Conservation (phyloP, 192 early-diverging fungal species). For the Coemansia sp. region DNA sequence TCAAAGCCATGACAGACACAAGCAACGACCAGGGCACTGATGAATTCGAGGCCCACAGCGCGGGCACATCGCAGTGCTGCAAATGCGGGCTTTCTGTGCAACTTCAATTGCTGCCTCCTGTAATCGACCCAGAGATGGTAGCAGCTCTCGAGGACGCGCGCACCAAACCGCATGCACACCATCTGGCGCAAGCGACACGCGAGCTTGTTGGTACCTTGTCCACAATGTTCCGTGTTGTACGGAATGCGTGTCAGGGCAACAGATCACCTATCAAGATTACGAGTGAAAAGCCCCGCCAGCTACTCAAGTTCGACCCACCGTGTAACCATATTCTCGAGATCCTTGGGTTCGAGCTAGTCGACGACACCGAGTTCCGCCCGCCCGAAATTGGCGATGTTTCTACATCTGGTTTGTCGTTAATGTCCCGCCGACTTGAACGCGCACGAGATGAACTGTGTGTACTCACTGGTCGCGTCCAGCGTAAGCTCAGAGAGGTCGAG, state of each 20-base stretch:
- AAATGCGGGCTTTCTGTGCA: constrained; percentile 19
- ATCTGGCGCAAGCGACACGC: constrained; percentile 38
- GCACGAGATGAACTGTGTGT: constrained; percentile 32
- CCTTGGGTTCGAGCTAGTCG: constrained; percentile 31
- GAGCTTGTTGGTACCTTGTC: constrained; percentile 27
- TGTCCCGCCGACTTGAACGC: constrained; percentile 15
- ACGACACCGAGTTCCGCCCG: constrained; percentile 24
- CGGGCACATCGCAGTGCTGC: constrained; percentile 35
- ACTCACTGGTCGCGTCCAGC: constrained; percentile 25
- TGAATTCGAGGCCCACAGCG: not conserved
- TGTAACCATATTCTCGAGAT: constrained; percentile 33
- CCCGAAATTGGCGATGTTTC: constrained; percentile 5
- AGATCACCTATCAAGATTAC: constrained; percentile 10
- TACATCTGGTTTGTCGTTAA: constrained; percentile 3
- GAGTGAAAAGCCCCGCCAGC: constrained; percentile 20
- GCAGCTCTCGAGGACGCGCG: constrained; percentile 23
- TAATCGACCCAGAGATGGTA: constrained; percentile 16
- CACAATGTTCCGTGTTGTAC: constrained; percentile 18
- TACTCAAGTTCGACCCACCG: constrained; percentile 42
- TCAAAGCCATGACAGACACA: constrained; percentile 5
- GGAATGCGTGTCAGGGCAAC: constrained; percentile 35
- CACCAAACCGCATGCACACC: constrained; percentile 18
- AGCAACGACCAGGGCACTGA: not conserved
- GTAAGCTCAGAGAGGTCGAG: constrained; percentile 29
- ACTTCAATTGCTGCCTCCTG: constrained; percentile 7